A percentile compares a stretch with the other conserved stretches of the same genome.
phyloP scores from a whole-genome alignment of 345 rosid genomes.

The Salix arbutifolia region DNA sequence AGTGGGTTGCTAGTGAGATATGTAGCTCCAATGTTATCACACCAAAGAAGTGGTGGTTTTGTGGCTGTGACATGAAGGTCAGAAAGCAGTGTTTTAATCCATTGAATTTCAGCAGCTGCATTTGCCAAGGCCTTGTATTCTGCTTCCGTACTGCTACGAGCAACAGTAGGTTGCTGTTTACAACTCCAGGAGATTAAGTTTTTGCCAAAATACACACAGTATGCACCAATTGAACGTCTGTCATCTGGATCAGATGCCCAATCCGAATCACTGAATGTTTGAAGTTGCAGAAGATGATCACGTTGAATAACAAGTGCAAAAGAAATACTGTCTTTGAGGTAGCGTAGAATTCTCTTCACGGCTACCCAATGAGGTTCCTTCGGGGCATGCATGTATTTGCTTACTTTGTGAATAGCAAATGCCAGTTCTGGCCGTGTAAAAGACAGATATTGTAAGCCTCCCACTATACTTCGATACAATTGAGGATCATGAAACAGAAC shows the following conservation, averaged over 20 bases:
- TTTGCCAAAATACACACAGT: background rate
- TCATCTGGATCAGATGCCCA: background rate
- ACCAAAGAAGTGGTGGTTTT: accelerated
- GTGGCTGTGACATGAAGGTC: too few relatives aligned
- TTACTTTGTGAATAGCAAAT: background rate
- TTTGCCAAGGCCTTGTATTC: background rate
- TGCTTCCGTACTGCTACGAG: background rate
- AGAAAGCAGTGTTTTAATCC: too few relatives aligned
- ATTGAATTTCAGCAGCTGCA: accelerated
- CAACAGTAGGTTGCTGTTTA: background rate
- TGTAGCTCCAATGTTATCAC: too few relatives aligned
- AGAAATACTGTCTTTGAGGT: background rate
- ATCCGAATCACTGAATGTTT: background rate
- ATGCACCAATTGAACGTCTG: accelerated
- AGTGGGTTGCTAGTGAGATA: too few relatives aligned
- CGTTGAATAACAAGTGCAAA: background rate
- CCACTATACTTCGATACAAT: background rate
- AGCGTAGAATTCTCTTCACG: accelerated
- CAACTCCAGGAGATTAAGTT: too few relatives aligned
- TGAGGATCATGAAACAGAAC: background rate
- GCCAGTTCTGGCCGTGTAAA: background rate
- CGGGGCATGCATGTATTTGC: background rate
- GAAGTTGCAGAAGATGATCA: background rate
- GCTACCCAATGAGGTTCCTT: accelerated
- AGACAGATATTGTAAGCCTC: background rate